Base-by-base conservation (phyloP, 495 filamentous ascomycete species). In the Articulospora tetracladia region DNA sequence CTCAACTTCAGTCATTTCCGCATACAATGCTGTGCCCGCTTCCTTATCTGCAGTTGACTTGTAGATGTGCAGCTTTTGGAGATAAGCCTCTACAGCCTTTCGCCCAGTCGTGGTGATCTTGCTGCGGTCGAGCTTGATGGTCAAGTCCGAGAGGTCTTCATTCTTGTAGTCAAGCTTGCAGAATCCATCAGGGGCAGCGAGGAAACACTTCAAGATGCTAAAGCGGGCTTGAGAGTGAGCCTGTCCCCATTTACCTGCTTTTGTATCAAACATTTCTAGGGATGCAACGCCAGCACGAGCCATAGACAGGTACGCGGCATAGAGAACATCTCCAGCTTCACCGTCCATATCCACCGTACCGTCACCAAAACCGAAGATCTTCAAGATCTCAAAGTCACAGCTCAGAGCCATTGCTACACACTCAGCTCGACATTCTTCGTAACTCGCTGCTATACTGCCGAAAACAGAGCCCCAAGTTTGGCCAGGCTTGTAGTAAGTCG, bases 391-490 rank as follows among this genome's bases (percentile, higher is more conserved):
- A 68, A 94, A 96, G 65, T 98, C 93, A 72, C 92, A 96, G 67
- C 86, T 83, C 20, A 98, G 78, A 15, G 84, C 88, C 93, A 98
- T 97, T 24, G 94, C 94, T 15, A 97, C 93, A 59, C 92, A 91
- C 72, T 96, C 92, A 11, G 82, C 81, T 39, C 82, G 77, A 64
- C 81, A 83, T 68, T 83, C 80, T 62, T 98, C 93, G 71, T 97
- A 98, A 3, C 86, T 86, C 1, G 86, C 89, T 19, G 92, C 88
- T 64, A 95, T 81, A 47, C 88, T 83, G 15, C 92, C 93, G 65
- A 98, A 97, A 1, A 95, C 90, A 20, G 87, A 89, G 51, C 91
- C 88, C 93, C 93, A 98, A 0, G 93, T 98, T 68, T 98, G 90
- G 1, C 91, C 90, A 1, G 91, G 92, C 70, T 92, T 93, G 73